Conservation (phyloP, 2,329 filamentous ascomycete genomes). For the Fusarium papillatum region DNA sequence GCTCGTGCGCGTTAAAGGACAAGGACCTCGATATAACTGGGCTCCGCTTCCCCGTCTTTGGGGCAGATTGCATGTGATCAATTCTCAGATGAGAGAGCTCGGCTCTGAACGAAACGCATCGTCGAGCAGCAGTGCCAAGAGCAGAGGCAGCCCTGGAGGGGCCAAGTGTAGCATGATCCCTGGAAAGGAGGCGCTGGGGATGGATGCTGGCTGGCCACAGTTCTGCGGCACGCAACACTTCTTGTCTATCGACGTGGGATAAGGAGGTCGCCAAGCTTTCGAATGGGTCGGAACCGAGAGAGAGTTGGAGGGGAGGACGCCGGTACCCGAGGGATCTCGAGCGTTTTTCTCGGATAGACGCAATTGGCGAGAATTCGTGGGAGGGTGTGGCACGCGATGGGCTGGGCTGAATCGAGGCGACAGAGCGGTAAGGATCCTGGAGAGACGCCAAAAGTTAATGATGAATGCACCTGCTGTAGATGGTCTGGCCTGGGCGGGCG, state of each 20-base stretch:
- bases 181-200: not conserved
- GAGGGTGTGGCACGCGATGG: not conserved
- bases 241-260: not conserved
- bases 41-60: constrained; percentile 30
- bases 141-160: constrained; percentile 1
- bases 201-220: not conserved
- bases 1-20: constrained; percentile 18
- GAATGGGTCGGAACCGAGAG: constrained; percentile 19
- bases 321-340: constrained; percentile 15
- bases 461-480: constrained; percentile 32
- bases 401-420: constrained; percentile 25
- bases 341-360: not conserved
- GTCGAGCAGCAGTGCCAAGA: not conserved
- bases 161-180: constrained; percentile 4
- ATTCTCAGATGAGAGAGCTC: not conserved
- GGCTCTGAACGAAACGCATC: not conserved
- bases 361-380: not conserved
- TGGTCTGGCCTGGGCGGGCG: constrained; percentile 26
- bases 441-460: constrained; percentile 25
- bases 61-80: constrained; percentile 16
- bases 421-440: constrained; percentile 18
- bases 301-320: constrained; percentile 18
- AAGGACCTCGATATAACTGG: constrained; percentile 19
- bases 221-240: not conserved
- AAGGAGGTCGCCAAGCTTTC: not conserved